Evolutionary conservation across 2,329 filamentous ascomycete genomes (phyloP).

Genomic region (Penicillium sp.): DNA sequence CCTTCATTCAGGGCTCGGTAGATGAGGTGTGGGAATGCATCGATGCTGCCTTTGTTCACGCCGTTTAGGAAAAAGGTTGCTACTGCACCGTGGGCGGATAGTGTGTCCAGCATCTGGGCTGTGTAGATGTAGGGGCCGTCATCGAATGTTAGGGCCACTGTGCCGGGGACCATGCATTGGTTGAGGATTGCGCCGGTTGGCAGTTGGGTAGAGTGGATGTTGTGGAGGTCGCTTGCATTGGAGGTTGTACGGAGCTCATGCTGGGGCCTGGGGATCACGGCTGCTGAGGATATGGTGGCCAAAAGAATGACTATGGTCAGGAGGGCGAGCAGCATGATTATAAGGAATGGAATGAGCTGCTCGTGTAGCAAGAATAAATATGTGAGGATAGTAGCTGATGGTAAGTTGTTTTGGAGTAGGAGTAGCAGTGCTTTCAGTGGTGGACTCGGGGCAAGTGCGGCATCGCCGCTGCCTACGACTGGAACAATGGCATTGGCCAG

Average conservation of each 20-base stretch:
- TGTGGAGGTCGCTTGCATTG: background rate
- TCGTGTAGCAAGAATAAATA: background rate
- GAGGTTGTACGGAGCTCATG: background rate
- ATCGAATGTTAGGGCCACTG: conserved; percentile 62
- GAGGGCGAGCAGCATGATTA: background rate
- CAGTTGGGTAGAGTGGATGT: conserved; percentile 8
- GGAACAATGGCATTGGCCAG: background rate
- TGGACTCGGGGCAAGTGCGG: background rate
- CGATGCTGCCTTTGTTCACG: conserved; percentile 34
- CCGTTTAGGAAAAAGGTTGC: conserved; percentile 62
- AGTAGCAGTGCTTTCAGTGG: background rate
- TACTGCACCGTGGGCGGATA: conserved; percentile 53
- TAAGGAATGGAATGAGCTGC: background rate
- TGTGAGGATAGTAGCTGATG: background rate
- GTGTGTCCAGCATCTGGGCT: conserved; percentile 53
- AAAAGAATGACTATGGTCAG: conserved; percentile 7
- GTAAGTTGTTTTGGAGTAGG: background rate
- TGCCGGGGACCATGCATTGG: conserved; percentile 44
- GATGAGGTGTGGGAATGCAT: conserved; percentile 26
- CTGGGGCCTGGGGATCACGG: conserved; percentile 1
- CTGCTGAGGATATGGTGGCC: conserved; percentile 1
- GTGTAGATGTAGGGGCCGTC: conserved; percentile 61
- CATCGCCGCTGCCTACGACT: conserved; percentile 1
- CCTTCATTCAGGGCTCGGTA: conserved; percentile 35
- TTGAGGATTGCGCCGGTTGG: conserved; percentile 44